Evolutionary conservation across 2,329 filamentous ascomycete genomes (phyloP).

Genomic region (Venturia asperata): DNA sequence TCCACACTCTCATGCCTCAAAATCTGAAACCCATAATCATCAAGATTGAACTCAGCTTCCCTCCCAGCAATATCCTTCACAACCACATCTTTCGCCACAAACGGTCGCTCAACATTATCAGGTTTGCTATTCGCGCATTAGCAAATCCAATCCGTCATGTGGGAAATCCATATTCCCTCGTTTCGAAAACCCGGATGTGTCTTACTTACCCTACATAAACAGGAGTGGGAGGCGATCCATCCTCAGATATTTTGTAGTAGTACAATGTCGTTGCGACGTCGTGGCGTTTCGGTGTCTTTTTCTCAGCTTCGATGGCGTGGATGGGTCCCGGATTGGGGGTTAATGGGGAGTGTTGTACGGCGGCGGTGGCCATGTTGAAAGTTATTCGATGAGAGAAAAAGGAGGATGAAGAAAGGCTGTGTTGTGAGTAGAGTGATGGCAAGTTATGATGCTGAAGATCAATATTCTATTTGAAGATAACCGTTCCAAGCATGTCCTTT

Average conservation of each 20-base stretch:
- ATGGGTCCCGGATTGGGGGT: not conserved
- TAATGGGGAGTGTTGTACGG: conserved; percentile 1
- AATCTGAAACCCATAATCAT: conserved; percentile 18
- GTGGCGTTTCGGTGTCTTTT: not conserved
- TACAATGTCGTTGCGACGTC: conserved; percentile 23
- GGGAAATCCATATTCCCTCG: not conserved
- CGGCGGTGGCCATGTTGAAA: conserved; percentile 15
- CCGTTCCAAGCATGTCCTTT: too few species aligned
- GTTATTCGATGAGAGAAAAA: too few species aligned
- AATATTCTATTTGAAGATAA: too few species aligned
- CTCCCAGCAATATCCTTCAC: conserved; percentile 15
- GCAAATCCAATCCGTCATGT: too few species aligned
- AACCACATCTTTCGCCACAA: conserved; percentile 5
- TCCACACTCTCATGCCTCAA: not conserved
- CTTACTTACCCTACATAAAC: conserved; percentile 21
- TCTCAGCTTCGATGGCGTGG: not conserved
- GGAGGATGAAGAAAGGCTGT: too few species aligned
- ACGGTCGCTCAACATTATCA: not conserved
- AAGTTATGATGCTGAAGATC: too few species aligned
- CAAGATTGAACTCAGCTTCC: conserved; percentile 15
- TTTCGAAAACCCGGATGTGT: not conserved
- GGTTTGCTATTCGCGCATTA: not conserved
- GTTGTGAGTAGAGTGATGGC: too few species aligned
- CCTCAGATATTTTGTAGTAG: conserved; percentile 25
- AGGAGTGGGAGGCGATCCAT: conserved; percentile 24